Evolutionary conservation across 495 filamentous ascomycete genomes (phyloP).

Genomic region (Penicillium turbatum): DNA sequence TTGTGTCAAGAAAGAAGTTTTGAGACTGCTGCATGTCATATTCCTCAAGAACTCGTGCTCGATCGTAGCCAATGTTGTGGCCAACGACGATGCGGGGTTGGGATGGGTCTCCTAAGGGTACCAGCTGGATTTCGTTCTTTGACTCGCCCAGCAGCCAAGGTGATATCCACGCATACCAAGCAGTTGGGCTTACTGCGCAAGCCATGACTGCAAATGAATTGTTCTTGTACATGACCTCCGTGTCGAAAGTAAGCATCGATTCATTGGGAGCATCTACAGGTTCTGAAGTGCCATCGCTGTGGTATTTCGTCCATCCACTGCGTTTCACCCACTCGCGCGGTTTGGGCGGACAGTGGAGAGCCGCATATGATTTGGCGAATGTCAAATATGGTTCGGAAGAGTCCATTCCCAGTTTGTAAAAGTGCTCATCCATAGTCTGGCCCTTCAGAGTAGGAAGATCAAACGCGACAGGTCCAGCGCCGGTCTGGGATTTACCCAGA

Average conservation of each 20-base stretch:
- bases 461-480: slow-evolving; percentile 71
- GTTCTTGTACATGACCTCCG: slow-evolving; percentile 94
- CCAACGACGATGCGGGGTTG: slow-evolving; percentile 75
- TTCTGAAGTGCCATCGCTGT: slow-evolving; percentile 64
- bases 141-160: slow-evolving; percentile 89
- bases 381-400: slow-evolving; percentile 81
- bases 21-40: slow-evolving; percentile 76
- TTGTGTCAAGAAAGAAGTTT: slow-evolving; percentile 92
- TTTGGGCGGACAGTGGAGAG: slow-evolving; percentile 59
- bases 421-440: slow-evolving; percentile 85
- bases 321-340: slow-evolving; percentile 74
- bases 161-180: slow-evolving; percentile 97
- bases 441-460: slow-evolving; percentile 79
- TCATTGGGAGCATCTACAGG: slow-evolving; percentile 72
- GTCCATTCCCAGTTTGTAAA: slow-evolving; percentile 84
- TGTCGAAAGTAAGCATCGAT: slow-evolving; percentile 84
- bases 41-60: slow-evolving; percentile 83
- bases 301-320: slow-evolving; percentile 95
- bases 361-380: slow-evolving; percentile 68
- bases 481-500: slow-evolving; percentile 82
- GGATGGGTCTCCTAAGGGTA: slow-evolving; percentile 75
- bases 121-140: slow-evolving; percentile 69
- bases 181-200: slow-evolving; percentile 77
- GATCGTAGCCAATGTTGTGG: slow-evolving; percentile 95
- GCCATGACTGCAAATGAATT: slow-evolving; percentile 93